These are phyloP conservation scores for Pythium guiyangense DNA, from an alignment of 352 stramenopile species.

Conservation along the genomic window DNA sequence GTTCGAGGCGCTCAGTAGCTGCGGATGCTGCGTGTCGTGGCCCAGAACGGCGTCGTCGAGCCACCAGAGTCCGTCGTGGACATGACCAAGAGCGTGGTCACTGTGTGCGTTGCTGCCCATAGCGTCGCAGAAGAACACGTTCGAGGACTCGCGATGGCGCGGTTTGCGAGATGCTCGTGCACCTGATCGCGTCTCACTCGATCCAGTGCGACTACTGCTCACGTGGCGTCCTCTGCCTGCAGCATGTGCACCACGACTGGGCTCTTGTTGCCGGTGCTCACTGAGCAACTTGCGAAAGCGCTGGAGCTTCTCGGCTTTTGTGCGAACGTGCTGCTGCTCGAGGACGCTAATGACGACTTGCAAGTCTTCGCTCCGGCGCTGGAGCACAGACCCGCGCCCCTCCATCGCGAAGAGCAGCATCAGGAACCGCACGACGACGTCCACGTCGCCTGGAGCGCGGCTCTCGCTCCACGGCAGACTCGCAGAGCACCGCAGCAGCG, in stretches of 20 bases:
- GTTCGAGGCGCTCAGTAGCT: not conserved
- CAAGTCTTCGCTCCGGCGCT: conserved; percentile 52
- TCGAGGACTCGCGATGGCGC: too few species aligned
- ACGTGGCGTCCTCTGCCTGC: not conserved
- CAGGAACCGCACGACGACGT: conserved; percentile 54
- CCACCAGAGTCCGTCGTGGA: not conserved
- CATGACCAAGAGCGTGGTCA: too few species aligned
- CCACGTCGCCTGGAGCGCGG: conserved; percentile 12
- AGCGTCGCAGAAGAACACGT: too few species aligned
- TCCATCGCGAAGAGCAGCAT: conserved; percentile 80
- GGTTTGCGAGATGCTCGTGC: not conserved
- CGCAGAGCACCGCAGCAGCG: conserved; percentile 42
- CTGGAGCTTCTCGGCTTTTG: conserved; percentile 32
- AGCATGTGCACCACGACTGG: too few species aligned
- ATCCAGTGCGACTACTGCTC: not conserved
- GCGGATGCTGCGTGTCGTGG: too few species aligned
- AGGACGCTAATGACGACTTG: conserved; percentile 46
- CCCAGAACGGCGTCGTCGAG: not conserved
- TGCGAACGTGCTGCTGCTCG: conserved; percentile 30
- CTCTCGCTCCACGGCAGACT: conserved; percentile 35
- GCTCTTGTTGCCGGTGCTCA: conserved; percentile 10
- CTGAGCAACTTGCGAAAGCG: conserved; percentile 44
- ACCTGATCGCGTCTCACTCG: not conserved
- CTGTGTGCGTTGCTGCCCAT: too few species aligned
- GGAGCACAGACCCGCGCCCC: conserved; percentile 51